Conservation (phyloP, 495 filamentous ascomycete species). For the Trichocladium antarcticum region DNA sequence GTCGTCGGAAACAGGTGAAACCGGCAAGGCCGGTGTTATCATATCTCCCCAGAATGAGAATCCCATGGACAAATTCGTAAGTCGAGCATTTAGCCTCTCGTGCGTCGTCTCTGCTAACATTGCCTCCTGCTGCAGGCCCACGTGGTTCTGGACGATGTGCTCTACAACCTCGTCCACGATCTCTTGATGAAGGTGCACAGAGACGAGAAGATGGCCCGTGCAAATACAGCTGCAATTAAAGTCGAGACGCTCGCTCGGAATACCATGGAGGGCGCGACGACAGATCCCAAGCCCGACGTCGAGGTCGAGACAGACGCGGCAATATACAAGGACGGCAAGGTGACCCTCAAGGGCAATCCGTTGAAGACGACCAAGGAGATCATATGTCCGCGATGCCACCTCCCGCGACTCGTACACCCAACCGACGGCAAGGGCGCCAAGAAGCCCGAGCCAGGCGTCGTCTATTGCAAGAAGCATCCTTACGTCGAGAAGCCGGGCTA, state of each 20-base stretch:
- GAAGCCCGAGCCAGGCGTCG: conserved; percentile 48
- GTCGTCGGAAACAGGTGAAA: conserved; percentile 22
- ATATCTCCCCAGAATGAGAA: conserved; percentile 32
- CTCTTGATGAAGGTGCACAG: conserved; percentile 59
- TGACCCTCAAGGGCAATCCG: conserved; percentile 64
- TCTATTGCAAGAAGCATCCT: conserved; percentile 69
- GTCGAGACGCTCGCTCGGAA: conserved; percentile 56
- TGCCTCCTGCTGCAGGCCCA: conserved; percentile 30
- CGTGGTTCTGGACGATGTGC: conserved; percentile 51
- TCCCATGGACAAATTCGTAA: conserved; percentile 38
- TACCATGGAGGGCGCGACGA: conserved; percentile 33
- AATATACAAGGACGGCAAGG: conserved; percentile 59
- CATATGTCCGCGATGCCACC: conserved; percentile 52
- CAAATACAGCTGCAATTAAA: conserved; percentile 58
- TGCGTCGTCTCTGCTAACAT: background rate
- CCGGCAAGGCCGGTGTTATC: conserved; percentile 41
- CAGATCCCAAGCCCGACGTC: conserved; percentile 35
- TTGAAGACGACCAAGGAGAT: conserved; percentile 62
- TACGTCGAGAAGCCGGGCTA: conserved; percentile 60
- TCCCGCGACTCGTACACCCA: conserved; percentile 53
- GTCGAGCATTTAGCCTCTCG: conserved; percentile 3
- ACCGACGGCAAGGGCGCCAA: conserved; percentile 49
- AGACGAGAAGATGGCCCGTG: conserved; percentile 62
- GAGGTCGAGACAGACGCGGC: conserved; percentile 61
- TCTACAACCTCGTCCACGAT: conserved; percentile 65